Evolutionary conservation across 257 asterid genomes (phyloP).

Genomic region (Voacanga thouarsii): DNA sequence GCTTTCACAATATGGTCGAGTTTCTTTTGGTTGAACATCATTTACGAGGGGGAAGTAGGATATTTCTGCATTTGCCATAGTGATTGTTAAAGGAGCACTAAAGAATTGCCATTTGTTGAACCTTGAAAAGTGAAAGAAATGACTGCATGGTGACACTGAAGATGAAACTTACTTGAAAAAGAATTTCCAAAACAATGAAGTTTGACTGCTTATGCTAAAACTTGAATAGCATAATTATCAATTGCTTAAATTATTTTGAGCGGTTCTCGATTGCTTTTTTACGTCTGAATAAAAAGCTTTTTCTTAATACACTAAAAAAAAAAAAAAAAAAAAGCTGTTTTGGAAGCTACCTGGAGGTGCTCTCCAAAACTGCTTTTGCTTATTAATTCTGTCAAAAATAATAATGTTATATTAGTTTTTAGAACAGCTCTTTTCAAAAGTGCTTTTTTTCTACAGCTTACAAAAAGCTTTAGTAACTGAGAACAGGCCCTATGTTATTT

Average conservation of each 20-base stretch:
- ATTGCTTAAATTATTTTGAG: too few species aligned
- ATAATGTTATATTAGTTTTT: too few species aligned
- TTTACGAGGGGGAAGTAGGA: neutral
- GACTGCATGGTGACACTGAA: neutral
- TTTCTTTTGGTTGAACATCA: neutral
- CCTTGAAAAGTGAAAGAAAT: neutral
- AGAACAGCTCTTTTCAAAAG: too few species aligned
- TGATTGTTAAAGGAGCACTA: neutral
- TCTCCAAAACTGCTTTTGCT: too few species aligned
- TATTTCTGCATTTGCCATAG: neutral
- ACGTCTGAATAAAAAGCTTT: too few species aligned
- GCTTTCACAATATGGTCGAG: neutral
- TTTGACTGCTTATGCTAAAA: neutral
- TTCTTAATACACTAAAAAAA: too few species aligned
- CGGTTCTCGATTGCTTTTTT: too few species aligned
- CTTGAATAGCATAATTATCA: neutral
- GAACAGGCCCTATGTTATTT: neutral
- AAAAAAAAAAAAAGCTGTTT: too few species aligned
- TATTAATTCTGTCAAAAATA: too few species aligned
- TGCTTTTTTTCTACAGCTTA: too few species aligned
- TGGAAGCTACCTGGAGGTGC: too few species aligned
- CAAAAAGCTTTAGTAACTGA: too few species aligned
- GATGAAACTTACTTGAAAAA: neutral
- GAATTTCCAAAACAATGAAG: neutral
- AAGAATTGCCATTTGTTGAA: neutral